Evolutionary conservation across 352 stramenopile genomes (phyloP), one percentile per base, ranked within the genome.

Genomic region (Pythium scleroteichum): DNA sequence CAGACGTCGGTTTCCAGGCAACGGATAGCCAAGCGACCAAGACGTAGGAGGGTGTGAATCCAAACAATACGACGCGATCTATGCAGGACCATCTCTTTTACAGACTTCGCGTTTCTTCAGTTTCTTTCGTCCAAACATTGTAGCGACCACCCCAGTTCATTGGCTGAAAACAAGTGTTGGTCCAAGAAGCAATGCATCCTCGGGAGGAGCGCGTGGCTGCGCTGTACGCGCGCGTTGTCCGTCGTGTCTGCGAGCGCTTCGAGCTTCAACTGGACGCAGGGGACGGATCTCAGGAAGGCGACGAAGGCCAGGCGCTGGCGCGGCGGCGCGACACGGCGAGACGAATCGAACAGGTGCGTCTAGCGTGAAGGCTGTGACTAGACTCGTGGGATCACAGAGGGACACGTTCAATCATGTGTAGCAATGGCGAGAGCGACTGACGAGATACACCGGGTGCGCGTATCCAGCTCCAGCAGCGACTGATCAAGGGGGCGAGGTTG

Each of bases 171-270:
- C 29, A n/a, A n/a, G n/a, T n/a, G n/a, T n/a, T n/a, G n/a, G n/a
- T 22, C 27, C 26, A 48, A 52, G 12, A 38, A 50, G 5, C 29
- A 10, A 35, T 35, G 29, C 5, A 10, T 35, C 5, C 5, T 35
- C 29, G 29, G 8, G 53, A 71, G 17, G 71, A 69, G 48, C 65
- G 47, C 16, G 29, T 88, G 8, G 68, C 72, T 29, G 76, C 67
- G 23, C 83, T 90, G 53, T 90, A 90, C 56, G 51, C 71, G 52
- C 78, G 78, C 39, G 73, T 88, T 16, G 82, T 90, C 42, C 59
- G 62, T n/a, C 78, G 80, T 42, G 78, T 88, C 42, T 88, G 78
- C 48, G 52, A 58, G 42, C 63, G 64, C 8, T 85, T 85, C 41
- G 55, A 79, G 52, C 22, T 72, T 23, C 68, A 62, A n/a, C 55